Percentiles rank a stretch among this genome's conserved stretches.
Evolutionary conservation across 257 asterid species (phyloP).

Genomic region (Scutellaria baicalensis): DNA sequence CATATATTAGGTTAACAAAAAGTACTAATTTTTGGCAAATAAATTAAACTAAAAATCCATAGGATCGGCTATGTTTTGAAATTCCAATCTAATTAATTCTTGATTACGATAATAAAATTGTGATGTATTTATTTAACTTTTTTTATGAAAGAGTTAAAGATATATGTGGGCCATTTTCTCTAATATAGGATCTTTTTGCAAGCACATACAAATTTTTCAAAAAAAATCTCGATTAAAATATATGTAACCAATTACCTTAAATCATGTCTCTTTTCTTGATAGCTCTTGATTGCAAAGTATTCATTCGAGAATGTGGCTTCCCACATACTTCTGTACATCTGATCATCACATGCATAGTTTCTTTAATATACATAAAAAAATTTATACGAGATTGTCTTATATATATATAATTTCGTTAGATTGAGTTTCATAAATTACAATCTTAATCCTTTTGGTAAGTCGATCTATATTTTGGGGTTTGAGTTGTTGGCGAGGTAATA

Average conservation of each 20-base stretch:
- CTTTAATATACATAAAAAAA: too few species aligned
- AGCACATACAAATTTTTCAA: too few species aligned
- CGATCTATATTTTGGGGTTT: too few species aligned
- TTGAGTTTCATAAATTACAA: too few species aligned
- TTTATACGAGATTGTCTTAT: too few species aligned
- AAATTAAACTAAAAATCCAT: background rate
- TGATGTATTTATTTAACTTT: background rate
- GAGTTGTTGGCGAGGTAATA: too few species aligned
- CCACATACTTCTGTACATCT: constrained; percentile 44
- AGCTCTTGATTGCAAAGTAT: background rate
- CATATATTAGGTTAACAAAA: background rate
- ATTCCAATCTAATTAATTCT: background rate
- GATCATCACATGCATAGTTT: background rate
- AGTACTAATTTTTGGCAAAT: background rate
- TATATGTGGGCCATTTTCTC: too few species aligned
- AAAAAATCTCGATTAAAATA: too few species aligned
- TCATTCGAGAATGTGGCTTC: background rate
- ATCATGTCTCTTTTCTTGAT: background rate
- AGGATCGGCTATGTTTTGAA: background rate
- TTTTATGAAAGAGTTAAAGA: background rate
- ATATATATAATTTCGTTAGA: too few species aligned
- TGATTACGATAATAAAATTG: background rate
- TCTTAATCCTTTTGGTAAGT: too few species aligned
- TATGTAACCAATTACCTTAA: constrained; percentile 4
- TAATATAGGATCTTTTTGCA: too few species aligned